These are phyloP conservation scores for Leccinum ponderosum DNA, from an alignment of 1,284 basidiomycete genomes.

Conservation along the genomic window DNA sequence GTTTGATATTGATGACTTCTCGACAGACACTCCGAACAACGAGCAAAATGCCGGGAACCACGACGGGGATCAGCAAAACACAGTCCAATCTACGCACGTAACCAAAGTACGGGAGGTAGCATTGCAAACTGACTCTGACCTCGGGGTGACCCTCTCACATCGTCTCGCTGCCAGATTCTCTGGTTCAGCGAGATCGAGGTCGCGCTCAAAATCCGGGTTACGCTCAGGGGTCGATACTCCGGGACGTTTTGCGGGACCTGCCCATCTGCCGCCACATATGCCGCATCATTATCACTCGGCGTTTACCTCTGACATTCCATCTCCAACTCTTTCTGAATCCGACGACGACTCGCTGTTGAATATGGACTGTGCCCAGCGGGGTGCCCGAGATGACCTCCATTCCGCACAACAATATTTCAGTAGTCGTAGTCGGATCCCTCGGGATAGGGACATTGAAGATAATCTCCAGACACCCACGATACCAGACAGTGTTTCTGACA, in stretches of 20 bases:
- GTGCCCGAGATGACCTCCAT: constrained; percentile 55
- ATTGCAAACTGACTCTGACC: constrained; percentile 31
- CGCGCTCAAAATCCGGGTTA: constrained; percentile 43
- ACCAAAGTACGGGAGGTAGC: constrained; percentile 36
- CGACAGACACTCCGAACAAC: constrained; percentile 46
- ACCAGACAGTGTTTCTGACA: constrained; percentile 37
- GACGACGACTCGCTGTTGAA: constrained; percentile 34
- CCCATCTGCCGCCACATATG: constrained; percentile 53
- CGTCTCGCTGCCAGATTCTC: constrained; percentile 34
- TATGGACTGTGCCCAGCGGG: constrained; percentile 39
- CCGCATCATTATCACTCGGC: constrained; percentile 15
- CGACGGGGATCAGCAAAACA: constrained; percentile 19
- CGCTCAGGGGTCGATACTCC: constrained; percentile 76
- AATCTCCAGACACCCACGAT: constrained; percentile 61
- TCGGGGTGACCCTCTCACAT: constrained; percentile 35
- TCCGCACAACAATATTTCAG: constrained; percentile 44
- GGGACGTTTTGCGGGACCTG: constrained; percentile 69
- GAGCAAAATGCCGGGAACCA: constrained; percentile 29
- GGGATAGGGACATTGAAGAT: constrained; percentile 53
- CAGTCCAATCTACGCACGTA: constrained; percentile 20
- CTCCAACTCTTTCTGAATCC: constrained; percentile 40
- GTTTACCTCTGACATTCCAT: constrained; percentile 37
- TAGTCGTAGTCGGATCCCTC: constrained; percentile 55
- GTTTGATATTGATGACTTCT: constrained; percentile 91
- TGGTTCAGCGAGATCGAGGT: constrained; percentile 42